Evolutionary conservation across 148 eudicot species (phyloP).

Genomic region (Silene uniflora): DNA sequence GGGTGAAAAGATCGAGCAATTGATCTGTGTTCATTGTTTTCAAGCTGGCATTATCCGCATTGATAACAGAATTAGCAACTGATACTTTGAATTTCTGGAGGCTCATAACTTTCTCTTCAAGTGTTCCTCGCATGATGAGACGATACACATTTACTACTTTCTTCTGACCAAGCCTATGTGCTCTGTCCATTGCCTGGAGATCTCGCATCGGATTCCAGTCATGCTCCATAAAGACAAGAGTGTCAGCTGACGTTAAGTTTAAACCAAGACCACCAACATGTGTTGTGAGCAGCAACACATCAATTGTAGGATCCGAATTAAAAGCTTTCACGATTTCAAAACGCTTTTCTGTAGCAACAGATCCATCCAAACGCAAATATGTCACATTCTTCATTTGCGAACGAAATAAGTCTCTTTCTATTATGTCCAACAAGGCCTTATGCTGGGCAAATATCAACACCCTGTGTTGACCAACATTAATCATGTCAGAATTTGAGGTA

Average conservation of each 20-base stretch:
- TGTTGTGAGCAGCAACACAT: constrained; percentile 87
- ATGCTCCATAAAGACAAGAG: constrained; percentile 98
- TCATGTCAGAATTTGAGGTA: constrained; percentile 61
- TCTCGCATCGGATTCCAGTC: constrained; percentile 99
- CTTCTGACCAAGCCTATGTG: constrained; percentile 94
- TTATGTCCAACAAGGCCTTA: constrained; percentile 87
- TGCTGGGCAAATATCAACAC: constrained; percentile 98
- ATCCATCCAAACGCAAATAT: constrained; percentile 92
- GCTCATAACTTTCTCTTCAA: constrained; percentile 99
- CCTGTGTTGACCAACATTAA: constrained; percentile 86
- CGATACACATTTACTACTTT: constrained; percentile 97
- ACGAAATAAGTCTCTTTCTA: constrained; percentile 84
- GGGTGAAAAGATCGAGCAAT: constrained; percentile 87
- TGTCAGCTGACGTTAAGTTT: constrained; percentile 96
- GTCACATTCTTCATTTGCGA: constrained; percentile 89
- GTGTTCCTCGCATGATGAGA: constrained; percentile 95
- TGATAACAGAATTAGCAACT: constrained; percentile 91
- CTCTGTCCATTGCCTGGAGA: constrained; percentile 99
- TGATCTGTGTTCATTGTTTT: constrained; percentile 99
- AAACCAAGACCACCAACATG: constrained; percentile 89
- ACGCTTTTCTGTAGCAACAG: constrained; percentile 84
- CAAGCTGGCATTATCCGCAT: constrained; percentile 91
- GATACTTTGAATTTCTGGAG: constrained; percentile 94
- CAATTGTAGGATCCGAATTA: constrained; percentile 98
- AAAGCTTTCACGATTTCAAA: constrained; percentile 95